Evolutionary conservation across 371 early-diverging fungal genomes (phyloP).

Genomic region (Capniomyces stellatus): DNA sequence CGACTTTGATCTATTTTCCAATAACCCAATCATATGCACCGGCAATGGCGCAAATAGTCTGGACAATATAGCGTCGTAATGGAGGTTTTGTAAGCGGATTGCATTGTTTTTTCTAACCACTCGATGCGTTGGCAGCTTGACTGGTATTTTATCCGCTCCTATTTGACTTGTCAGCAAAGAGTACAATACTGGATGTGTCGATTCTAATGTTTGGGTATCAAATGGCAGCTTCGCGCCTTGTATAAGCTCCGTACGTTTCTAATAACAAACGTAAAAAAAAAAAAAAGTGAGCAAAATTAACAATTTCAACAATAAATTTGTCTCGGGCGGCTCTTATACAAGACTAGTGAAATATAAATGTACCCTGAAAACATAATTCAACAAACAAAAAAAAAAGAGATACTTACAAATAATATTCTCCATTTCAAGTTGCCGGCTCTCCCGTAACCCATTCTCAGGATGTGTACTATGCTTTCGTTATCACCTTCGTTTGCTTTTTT

Average conservation of each 20-base stretch:
- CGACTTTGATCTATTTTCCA: background rate
- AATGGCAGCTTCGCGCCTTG: background rate
- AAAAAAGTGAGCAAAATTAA: no score
- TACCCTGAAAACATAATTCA: background rate
- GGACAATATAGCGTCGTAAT: background rate
- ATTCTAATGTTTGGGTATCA: background rate
- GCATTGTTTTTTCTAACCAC: background rate
- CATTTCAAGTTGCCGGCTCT: slow-evolving; percentile 1
- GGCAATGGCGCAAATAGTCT: slow-evolving; percentile 1
- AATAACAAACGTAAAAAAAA: no score
- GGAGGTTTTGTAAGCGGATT: background rate
- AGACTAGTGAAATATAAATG: background rate
- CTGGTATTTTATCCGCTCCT: background rate
- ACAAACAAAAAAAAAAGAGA: background rate
- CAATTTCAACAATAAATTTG: background rate
- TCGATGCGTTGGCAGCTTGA: background rate
- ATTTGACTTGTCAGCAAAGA: background rate
- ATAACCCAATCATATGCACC: background rate
- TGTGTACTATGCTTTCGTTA: background rate
- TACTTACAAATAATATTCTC: background rate
- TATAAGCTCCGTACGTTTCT: background rate
- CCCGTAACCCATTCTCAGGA: background rate
- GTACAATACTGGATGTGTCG: background rate
- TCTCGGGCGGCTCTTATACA: background rate
- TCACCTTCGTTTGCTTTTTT: background rate